Evolutionary conservation across 805 yeast genomes (phyloP).

Genomic region (Zygoascus tannicola): DNA sequence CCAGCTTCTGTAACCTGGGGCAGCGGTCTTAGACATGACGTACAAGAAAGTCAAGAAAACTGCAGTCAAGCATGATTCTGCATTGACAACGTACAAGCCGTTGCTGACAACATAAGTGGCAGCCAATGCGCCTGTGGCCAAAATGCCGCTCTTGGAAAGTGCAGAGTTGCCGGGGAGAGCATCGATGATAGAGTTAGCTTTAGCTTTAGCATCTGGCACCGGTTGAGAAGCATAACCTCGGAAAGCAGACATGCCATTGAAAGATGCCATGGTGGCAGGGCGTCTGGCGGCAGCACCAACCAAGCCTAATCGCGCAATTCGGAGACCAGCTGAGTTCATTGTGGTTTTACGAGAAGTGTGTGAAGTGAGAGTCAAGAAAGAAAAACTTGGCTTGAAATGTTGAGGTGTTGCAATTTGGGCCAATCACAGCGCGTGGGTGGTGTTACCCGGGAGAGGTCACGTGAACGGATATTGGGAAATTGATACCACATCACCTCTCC

Average conservation of each 20-base stretch:
- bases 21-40: constrained; percentile 74
- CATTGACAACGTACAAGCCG: constrained; percentile 87
- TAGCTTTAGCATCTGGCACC: constrained; percentile 85
- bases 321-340: constrained; percentile 5
- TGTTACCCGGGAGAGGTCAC: constrained; percentile 1
- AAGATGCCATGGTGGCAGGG: neutral
- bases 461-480: no score
- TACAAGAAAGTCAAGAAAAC: constrained; percentile 72
- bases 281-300: neutral
- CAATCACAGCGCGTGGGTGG: neutral
- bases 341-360: neutral
- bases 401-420: neutral
- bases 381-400: no score
- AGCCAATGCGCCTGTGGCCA: constrained; percentile 93
- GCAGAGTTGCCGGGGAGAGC: constrained; percentile 87
- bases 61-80: constrained; percentile 77
- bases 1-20: constrained; percentile 91
- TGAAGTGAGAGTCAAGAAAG: no score
- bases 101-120: constrained; percentile 89
- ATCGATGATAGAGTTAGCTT: constrained; percentile 82
- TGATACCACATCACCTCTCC: no score
- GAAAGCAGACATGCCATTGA: neutral
- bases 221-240: constrained; percentile 26
- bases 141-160: constrained; percentile 85
- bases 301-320: constrained; percentile 1